Base-by-base conservation (phyloP, 108 stramenopile genomes). In the Cyclotella sp. region DNA sequence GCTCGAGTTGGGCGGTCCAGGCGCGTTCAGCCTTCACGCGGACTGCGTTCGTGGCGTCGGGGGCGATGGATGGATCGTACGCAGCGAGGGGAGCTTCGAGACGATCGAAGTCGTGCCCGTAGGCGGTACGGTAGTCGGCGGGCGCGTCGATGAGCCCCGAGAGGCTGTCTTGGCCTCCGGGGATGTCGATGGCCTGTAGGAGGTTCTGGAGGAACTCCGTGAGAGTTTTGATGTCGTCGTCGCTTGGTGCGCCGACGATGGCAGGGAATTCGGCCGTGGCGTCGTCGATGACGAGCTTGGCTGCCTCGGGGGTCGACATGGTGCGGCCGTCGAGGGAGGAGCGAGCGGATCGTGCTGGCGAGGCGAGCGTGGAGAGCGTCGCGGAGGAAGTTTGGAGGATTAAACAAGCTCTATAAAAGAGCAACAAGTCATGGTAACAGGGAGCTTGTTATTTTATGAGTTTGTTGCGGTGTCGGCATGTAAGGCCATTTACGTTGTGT, bases 241-340 rank as follows among this genome's bases (percentile, higher is more conserved):
- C 55, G 55, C 11, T 55, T 24, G 55, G 55, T 55, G n/a, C 21
- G 55, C 55, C 55, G 55, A 24, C 22, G 55, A 55, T 55, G 55
- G 55, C 11, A 24, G 55, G n/a, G 55, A 55, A 55, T 21, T 21
- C 12, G 22, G 55, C 24, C 3, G 55, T 55, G 55, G 24, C 11
- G n/a, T 55, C 22, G 24, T 22, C 22, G 22, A 55, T 22, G n/a
- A 55, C 21, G 22, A 12, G 11, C 24, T 55, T 55, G 22, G 24
- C 55, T 12, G n/a, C 55, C 22, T 55, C 55, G 22, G 55, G 55
- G 4, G 55, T 55, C 11, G 55, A 24, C 55, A 55, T 55, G 21
- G n/a, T 49, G 47, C 47, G 34, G 34, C 34, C 34, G 34, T 34
- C 34, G 34, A 34, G 34, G 34, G 34, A 34, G 34, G 34, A 34